phyloP scores from a whole-genome alignment of 2,329 filamentous ascomycete genomes.

The Chaetoscypha palmicola region DNA sequence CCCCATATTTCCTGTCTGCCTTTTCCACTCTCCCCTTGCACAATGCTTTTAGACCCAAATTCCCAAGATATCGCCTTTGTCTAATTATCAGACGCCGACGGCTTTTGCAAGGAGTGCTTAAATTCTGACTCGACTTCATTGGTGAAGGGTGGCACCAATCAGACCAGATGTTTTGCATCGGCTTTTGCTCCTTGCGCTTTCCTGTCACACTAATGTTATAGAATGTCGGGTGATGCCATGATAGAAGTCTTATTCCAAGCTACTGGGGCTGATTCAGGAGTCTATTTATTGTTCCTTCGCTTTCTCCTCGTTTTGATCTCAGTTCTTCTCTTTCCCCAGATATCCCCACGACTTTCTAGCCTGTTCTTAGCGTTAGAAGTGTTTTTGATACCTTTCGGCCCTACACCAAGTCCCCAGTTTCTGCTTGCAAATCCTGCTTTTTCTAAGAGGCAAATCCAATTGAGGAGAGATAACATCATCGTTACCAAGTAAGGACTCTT shows the following conservation, averaged over 20 bases:
- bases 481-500: too few relatives aligned
- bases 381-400: background rate
- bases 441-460: background rate
- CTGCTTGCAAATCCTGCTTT: background rate
- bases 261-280: background rate
- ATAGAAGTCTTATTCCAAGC: slow-evolving; percentile 1
- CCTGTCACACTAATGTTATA: background rate
- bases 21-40: slow-evolving; percentile 12
- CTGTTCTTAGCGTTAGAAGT: background rate
- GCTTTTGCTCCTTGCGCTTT: slow-evolving; percentile 6
- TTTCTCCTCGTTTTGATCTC: background rate
- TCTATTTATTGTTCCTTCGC: background rate
- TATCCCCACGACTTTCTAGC: background rate
- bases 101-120: slow-evolving; percentile 7
- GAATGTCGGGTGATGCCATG: slow-evolving; percentile 5
- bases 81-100: slow-evolving; percentile 8
- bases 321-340: background rate
- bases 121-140: slow-evolving; percentile 1
- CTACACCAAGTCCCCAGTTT: background rate
- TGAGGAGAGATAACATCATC: background rate
- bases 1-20: slow-evolving; percentile 8
- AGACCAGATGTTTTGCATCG: background rate
- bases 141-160: slow-evolving; percentile 11
- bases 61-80: background rate
- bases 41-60: background rate